Evolutionary conservation across 164 flowering plant species (phyloP).

Genomic region (Tetrastigma voinierianum): DNA sequence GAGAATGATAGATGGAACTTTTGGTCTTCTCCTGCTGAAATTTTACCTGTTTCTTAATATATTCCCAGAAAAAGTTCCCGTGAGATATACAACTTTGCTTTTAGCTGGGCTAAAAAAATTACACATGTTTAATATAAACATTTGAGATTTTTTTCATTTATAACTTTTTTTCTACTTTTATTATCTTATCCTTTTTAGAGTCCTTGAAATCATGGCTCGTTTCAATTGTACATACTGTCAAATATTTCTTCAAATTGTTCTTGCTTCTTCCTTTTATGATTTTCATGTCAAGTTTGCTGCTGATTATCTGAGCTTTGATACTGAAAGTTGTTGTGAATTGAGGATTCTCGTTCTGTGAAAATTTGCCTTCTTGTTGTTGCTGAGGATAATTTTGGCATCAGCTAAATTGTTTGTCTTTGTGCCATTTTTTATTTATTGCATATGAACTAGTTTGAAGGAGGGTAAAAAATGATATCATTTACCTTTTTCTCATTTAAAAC

Average conservation of each 20-base stretch:
- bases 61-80: slow-evolving; percentile 88
- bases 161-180: not conserved
- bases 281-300: not conserved
- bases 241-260: not conserved
- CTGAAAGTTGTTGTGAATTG: too few relatives aligned
- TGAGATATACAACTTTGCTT: slow-evolving; percentile 93
- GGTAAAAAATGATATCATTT: too few relatives aligned
- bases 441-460: too few relatives aligned
- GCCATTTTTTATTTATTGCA: too few relatives aligned
- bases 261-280: not conserved
- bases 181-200: not conserved
- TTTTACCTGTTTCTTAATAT: slow-evolving; percentile 10
- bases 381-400: too few relatives aligned
- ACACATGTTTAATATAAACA: slow-evolving; percentile 1
- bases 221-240: not conserved
- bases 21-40: slow-evolving; percentile 5
- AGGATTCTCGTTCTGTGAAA: too few relatives aligned
- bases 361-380: too few relatives aligned
- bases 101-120: slow-evolving; percentile 99
- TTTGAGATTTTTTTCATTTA: not conserved
- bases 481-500: too few relatives aligned
- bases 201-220: not conserved
- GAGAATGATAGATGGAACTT: not conserved
- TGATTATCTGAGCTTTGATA: too few relatives aligned
- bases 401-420: too few relatives aligned